These are phyloP conservation scores for Salix koriyanagi DNA, from an alignment of 345 rosid genomes.

Conservation along the genomic window DNA sequence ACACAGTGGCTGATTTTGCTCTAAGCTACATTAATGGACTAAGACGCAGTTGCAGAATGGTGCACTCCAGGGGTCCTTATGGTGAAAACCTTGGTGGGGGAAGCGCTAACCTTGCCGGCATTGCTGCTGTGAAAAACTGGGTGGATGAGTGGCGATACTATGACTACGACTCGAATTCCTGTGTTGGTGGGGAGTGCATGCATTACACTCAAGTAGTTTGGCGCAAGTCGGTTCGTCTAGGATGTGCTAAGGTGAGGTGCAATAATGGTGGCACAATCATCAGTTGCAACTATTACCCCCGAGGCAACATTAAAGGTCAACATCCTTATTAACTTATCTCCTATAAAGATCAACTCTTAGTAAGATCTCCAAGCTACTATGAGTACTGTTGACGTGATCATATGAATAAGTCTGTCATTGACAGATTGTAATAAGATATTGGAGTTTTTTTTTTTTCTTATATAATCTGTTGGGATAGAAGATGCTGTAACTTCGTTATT, in stretches of 20 bases:
- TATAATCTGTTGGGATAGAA: too few relatives aligned
- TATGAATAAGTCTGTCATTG: neutral
- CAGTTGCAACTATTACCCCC: constrained; percentile 31
- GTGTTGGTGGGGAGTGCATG: constrained; percentile 8
- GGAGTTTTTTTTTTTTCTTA: too few relatives aligned
- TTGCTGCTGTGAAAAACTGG: constrained; percentile 24
- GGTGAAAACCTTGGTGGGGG: too few relatives aligned
- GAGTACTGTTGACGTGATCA: neutral
- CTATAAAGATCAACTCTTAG: neutral
- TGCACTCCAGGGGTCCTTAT: too few relatives aligned
- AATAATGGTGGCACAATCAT: constrained; percentile 24
- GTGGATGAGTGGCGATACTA: constrained; percentile 18
- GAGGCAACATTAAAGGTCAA: neutral
- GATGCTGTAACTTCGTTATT: too few relatives aligned
- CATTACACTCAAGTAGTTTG: constrained; percentile 41
- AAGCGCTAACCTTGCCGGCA: neutral
- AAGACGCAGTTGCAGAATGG: too few relatives aligned
- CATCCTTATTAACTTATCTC: constrained; percentile 10
- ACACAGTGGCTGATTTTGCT: too few relatives aligned
- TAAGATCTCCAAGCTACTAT: neutral
- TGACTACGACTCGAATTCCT: constrained; percentile 10
- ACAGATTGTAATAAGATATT: too few relatives aligned
- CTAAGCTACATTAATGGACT: too few relatives aligned
- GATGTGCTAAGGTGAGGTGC: constrained; percentile 27
- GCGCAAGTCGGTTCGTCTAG: neutral